Percentiles rank a stretch among this genome's conserved stretches.
phyloP scores from a whole-genome alignment of 768 basidiomycete species.

The Trametes villosa region DNA sequence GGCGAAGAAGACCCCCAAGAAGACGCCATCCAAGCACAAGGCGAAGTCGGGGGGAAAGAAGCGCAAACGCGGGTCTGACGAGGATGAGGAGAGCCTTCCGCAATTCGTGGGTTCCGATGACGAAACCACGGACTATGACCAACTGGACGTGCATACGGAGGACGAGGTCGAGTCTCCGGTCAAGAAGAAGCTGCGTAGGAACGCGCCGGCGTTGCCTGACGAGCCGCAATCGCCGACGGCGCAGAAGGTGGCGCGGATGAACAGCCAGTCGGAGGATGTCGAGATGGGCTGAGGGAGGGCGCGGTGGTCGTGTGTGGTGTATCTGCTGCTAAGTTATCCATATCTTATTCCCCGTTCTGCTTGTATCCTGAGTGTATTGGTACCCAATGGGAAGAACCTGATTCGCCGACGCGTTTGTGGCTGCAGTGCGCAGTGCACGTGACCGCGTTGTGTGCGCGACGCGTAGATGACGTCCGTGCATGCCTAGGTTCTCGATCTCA shows the following conservation, averaged over 20 bases:
- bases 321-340: conserved; percentile 6
- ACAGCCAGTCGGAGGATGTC: conserved; percentile 8
- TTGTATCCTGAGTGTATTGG: background rate
- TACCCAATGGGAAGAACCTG: background rate
- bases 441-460: conserved; percentile 7
- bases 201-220: background rate
- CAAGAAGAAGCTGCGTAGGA: conserved; percentile 7
- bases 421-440: background rate
- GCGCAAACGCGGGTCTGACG: conserved; percentile 29
- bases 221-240: conserved; percentile 12
- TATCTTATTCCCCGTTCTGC: background rate
- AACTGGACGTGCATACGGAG: too few relatives aligned
- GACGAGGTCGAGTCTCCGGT: conserved; percentile 6
- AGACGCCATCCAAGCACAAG: conserved; percentile 25
- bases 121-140: too few relatives aligned
- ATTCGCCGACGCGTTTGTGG: background rate
- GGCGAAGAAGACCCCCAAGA: conserved; percentile 26
- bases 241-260: conserved; percentile 15
- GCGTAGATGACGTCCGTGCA: conserved; percentile 9
- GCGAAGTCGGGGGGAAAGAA: conserved; percentile 25
- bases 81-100: conserved; percentile 18
- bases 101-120: conserved; percentile 36
- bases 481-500: too few relatives aligned
- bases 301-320: background rate
- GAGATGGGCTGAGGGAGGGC: background rate